phyloP scores from a whole-genome alignment of 1,284 basidiomycete genomes.

The Cerioporus squamosus region DNA sequence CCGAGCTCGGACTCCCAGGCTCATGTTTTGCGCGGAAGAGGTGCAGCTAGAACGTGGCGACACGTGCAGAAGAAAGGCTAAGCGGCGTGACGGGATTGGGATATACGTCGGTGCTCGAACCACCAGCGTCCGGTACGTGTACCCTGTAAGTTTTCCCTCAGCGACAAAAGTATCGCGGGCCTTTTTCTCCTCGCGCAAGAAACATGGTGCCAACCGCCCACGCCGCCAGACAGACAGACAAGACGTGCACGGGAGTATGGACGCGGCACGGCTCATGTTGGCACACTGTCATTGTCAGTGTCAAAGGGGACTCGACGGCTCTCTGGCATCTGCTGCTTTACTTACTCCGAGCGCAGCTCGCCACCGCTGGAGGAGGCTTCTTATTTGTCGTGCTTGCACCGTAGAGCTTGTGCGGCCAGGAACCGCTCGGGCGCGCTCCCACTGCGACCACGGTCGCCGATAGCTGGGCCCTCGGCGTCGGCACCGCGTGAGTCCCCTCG shows the following conservation, averaged over 20 bases:
- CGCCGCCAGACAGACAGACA: not conserved
- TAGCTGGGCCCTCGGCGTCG: not conserved
- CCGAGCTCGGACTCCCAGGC: not conserved
- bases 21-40: not conserved
- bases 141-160: slow-evolving; percentile 24
- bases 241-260: too few relatives aligned
- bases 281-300: not conserved
- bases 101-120: not conserved
- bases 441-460: not conserved
- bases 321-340: too few relatives aligned
- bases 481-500: too few relatives aligned
- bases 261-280: not conserved
- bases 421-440: slow-evolving; percentile 12
- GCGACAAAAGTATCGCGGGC: slow-evolving; percentile 8
- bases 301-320: not conserved
- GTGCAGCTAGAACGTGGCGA: not conserved
- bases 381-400: slow-evolving; percentile 1
- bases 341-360: not conserved
- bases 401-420: slow-evolving; percentile 17
- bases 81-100: not conserved
- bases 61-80: not conserved
- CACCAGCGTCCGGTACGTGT: slow-evolving; percentile 7
- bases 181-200: not conserved
- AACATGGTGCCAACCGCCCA: slow-evolving; percentile 4
- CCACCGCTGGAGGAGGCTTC: not conserved